These are phyloP conservation scores for Spencermartinsiella europaea DNA, from an alignment of 805 yeast genomes.

Conservation along the genomic window DNA sequence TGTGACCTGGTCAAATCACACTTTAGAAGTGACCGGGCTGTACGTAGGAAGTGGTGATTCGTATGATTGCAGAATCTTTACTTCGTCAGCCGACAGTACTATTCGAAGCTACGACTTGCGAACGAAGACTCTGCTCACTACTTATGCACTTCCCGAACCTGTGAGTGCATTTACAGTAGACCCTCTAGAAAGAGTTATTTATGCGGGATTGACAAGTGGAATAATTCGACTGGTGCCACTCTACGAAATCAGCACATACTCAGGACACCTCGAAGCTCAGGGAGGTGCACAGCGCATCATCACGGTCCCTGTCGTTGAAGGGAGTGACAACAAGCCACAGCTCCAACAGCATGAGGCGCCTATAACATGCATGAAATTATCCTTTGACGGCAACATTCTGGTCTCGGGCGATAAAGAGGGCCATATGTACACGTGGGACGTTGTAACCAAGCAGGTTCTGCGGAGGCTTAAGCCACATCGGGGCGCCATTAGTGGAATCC, in stretches of 20 bases:
- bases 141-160: constrained; percentile 62
- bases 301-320: constrained; percentile 31
- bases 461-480: constrained; percentile 23
- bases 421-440: constrained; percentile 60
- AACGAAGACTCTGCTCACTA: constrained; percentile 47
- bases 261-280: constrained; percentile 46
- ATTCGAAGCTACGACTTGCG: constrained; percentile 61
- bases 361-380: constrained; percentile 52
- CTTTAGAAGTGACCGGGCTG: constrained; percentile 48
- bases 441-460: constrained; percentile 33
- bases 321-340: constrained; percentile 22
- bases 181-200: constrained; percentile 72
- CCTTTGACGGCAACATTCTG: constrained; percentile 70
- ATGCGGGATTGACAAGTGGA: constrained; percentile 66
- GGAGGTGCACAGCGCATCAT: constrained; percentile 55
- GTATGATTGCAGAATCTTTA: constrained; percentile 58
- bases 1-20: constrained; percentile 31
- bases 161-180: constrained; percentile 60
- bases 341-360: constrained; percentile 27
- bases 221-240: constrained; percentile 51
- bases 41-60: constrained; percentile 46
- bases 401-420: constrained; percentile 76
- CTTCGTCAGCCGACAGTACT: constrained; percentile 71
- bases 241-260: constrained; percentile 34
- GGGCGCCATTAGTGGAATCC: constrained; percentile 22